These are phyloP conservation scores for Diacronema lutheri DNA, from an alignment of 78 protist species.

Conservation along the genomic window DNA sequence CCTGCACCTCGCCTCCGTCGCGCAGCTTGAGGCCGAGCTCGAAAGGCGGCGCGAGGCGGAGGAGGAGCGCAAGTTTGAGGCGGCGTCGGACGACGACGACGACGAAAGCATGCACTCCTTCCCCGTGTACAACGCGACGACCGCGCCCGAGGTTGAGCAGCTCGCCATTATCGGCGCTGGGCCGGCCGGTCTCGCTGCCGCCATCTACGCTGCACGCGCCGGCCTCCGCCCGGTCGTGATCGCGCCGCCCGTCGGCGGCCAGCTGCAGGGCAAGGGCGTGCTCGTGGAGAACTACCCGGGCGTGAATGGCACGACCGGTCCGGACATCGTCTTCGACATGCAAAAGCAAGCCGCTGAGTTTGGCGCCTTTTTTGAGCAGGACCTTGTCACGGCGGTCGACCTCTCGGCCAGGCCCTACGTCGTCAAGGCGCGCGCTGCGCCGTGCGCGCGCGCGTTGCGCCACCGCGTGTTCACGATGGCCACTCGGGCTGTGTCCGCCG, in stretches of 20 bases:
- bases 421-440: too few relatives aligned
- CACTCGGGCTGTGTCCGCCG: too few relatives aligned
- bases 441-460: too few relatives aligned
- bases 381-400: background rate
- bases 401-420: constrained; percentile 3
- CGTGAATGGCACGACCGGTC: constrained; percentile 5
- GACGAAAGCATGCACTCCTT: background rate
- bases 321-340: constrained; percentile 5
- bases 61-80: background rate
- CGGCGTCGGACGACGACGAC: background rate
- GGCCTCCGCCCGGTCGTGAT: background rate
- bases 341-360: background rate
- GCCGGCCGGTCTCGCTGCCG: constrained; percentile 39
- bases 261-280: constrained; percentile 33
- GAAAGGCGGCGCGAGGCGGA: background rate
- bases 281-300: constrained; percentile 47
- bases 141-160: background rate
- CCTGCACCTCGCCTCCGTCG: background rate
- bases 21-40: background rate
- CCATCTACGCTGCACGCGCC: constrained; percentile 46
- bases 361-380: constrained; percentile 14
- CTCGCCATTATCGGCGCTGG: background rate
- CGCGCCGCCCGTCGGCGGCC: constrained; percentile 31
- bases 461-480: too few relatives aligned
- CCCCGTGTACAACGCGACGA: background rate